A percentile compares a stretch with the other conserved stretches of the same genome.
These are phyloP conservation scores for Chrysochromulina parva DNA, from an alignment of 78 protist genomes.

Conservation along the genomic window DNA sequence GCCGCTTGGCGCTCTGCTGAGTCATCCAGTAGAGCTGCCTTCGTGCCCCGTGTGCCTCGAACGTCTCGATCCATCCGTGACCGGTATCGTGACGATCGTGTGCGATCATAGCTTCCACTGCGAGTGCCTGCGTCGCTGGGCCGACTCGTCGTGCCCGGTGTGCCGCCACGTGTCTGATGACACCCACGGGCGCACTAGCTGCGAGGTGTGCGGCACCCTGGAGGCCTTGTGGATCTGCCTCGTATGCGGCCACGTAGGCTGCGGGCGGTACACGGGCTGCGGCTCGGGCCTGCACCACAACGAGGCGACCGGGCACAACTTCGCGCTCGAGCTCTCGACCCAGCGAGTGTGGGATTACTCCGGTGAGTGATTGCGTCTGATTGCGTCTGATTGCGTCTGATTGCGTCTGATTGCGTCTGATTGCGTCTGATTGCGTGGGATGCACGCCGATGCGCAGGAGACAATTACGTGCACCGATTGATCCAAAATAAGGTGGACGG, in stretches of 20 bases:
- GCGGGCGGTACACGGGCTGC: conserved; percentile 28
- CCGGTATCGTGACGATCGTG: background rate
- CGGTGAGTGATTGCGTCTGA: no score
- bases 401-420: no score
- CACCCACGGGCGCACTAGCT: background rate
- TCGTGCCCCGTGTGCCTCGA: conserved; percentile 31
- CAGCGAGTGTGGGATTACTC: conserved; percentile 50
- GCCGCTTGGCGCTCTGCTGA: no score
- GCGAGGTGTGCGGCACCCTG: conserved; percentile 1
- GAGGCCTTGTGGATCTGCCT: conserved; percentile 41
- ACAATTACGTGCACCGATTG: conserved; percentile 13
- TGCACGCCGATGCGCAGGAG: background rate
- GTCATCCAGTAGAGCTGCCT: background rate
- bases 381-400: no score
- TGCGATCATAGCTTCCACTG: conserved; percentile 27
- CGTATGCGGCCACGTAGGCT: conserved; percentile 43
- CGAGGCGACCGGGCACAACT: background rate
- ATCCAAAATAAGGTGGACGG: conserved; percentile 17
- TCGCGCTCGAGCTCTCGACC: conserved; percentile 17
- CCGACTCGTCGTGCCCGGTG: conserved; percentile 2
- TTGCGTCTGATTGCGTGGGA: no score
- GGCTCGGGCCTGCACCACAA: background rate
- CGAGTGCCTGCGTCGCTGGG: conserved; percentile 6
- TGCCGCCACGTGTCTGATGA: background rate
- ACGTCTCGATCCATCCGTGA: background rate